A percentile compares a stretch with the other conserved stretches of the same genome.
Evolutionary conservation across 352 stramenopile species (phyloP).

Genomic region (Globisporangium camurandrum): DNA sequence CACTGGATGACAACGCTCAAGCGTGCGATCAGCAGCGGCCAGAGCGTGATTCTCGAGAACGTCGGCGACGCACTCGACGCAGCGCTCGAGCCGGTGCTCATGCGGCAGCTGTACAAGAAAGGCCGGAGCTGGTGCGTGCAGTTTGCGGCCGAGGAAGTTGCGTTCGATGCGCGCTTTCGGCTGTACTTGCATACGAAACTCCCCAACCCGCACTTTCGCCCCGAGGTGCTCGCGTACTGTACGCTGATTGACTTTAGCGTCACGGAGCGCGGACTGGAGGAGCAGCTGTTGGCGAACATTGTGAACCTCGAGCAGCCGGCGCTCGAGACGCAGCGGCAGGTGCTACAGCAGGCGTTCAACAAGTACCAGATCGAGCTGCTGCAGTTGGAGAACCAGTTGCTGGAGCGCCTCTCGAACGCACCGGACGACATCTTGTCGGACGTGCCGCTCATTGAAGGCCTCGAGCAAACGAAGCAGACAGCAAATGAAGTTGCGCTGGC

Average conservation of each 20-base stretch:
- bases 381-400: conserved; percentile 83
- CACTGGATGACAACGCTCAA: conserved; percentile 72
- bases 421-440: conserved; percentile 89
- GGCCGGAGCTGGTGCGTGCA: conserved; percentile 84
- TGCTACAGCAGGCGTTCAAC: conserved; percentile 87
- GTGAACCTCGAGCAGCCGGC: conserved; percentile 87
- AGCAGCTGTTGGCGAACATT: conserved; percentile 85
- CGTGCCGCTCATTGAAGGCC: conserved; percentile 87
- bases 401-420: conserved; percentile 88
- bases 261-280: conserved; percentile 85
- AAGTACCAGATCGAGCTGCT: conserved; percentile 90
- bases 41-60: conserved; percentile 90
- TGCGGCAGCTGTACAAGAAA: conserved; percentile 85
- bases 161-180: conserved; percentile 83
- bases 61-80: conserved; percentile 82
- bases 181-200: conserved; percentile 90
- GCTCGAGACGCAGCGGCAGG: conserved; percentile 85
- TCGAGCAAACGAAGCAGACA: conserved; percentile 89
- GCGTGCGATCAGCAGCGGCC: conserved; percentile 56
- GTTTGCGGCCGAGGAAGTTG: conserved; percentile 85
- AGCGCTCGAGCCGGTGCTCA: conserved; percentile 84
- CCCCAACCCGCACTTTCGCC: conserved; percentile 89
- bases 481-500: conserved; percentile 82
- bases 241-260: conserved; percentile 94
- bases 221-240: conserved; percentile 89